Evolutionary conservation across 495 filamentous ascomycete genomes (phyloP).

Genomic region (Aspergillus sclerotiicarbonarius): DNA sequence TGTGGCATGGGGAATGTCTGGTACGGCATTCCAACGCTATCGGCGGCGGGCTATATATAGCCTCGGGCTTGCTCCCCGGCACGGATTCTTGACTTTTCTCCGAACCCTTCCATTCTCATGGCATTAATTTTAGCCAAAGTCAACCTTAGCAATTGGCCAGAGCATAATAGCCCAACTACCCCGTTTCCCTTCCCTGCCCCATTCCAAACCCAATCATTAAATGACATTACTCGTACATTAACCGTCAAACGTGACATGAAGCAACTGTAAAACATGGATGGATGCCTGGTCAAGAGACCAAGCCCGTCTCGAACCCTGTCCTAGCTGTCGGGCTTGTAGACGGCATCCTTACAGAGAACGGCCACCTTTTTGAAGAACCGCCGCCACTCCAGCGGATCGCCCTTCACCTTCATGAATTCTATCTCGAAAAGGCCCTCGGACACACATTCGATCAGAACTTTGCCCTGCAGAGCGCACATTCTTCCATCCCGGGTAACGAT

Average conservation of each 20-base stretch:
- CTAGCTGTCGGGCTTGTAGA: slow-evolving; percentile 50
- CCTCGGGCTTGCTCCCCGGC: no score
- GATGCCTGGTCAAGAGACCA: neutral
- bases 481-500: slow-evolving; percentile 76
- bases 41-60: no score
- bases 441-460: slow-evolving; percentile 75
- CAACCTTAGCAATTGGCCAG: neutral
- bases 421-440: slow-evolving; percentile 70
- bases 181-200: neutral
- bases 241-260: slow-evolving; percentile 11
- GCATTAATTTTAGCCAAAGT: no score
- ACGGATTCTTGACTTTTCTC: no score
- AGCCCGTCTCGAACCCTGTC: neutral
- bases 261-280: neutral
- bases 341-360: slow-evolving; percentile 77
- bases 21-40: no score
- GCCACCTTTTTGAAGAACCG: slow-evolving; percentile 94
- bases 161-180: no score
- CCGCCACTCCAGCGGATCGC: slow-evolving; percentile 95
- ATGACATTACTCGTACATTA: slow-evolving; percentile 23
- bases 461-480: slow-evolving; percentile 76
- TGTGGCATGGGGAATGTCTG: no score
- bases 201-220: slow-evolving; percentile 14
- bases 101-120: no score
- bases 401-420: slow-evolving; percentile 89